These are phyloP conservation scores for Cinnamomum chago DNA, from an alignment of 164 flowering plant species.

Conservation along the genomic window DNA sequence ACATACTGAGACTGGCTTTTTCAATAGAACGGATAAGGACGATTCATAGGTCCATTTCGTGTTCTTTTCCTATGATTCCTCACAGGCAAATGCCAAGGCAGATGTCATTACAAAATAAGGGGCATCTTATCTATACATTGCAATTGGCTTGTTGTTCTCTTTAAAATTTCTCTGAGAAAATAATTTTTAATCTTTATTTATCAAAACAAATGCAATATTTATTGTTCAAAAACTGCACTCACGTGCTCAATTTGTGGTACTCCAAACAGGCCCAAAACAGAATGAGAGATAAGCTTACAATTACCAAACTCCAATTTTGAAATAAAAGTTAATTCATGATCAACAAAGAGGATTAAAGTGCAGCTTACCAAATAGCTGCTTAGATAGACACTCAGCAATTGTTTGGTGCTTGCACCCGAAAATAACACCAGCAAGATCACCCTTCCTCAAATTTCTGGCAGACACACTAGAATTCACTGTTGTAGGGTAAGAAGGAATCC, in stretches of 20 bases:
- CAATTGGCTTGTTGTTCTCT: too few species aligned
- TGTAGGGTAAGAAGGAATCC: slow-evolving; percentile 1
- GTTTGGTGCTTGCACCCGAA: slow-evolving; percentile 58
- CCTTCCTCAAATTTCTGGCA: slow-evolving; percentile 47
- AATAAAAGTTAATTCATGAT: slow-evolving; percentile 10
- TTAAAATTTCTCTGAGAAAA: too few species aligned
- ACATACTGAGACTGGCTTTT: too few species aligned
- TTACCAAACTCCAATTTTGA: background rate
- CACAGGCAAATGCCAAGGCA: background rate
- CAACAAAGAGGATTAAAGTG: background rate
- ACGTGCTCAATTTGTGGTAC: background rate
- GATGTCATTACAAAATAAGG: too few species aligned
- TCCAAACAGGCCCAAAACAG: background rate
- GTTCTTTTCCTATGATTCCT: background rate
- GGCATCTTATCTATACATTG: background rate
- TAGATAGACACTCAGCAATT: slow-evolving; percentile 39
- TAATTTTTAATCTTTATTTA: too few species aligned
- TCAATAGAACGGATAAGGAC: too few species aligned
- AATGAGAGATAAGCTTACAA: background rate
- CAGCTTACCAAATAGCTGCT: slow-evolving; percentile 57
- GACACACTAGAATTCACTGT: slow-evolving; percentile 17
- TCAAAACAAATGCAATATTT: background rate
- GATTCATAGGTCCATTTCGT: too few species aligned
- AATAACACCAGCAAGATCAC: slow-evolving; percentile 47
- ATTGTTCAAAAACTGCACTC: background rate